phyloP scores from a whole-genome alignment of 1,284 basidiomycete species.

The Xerocomus nothofagi region DNA sequence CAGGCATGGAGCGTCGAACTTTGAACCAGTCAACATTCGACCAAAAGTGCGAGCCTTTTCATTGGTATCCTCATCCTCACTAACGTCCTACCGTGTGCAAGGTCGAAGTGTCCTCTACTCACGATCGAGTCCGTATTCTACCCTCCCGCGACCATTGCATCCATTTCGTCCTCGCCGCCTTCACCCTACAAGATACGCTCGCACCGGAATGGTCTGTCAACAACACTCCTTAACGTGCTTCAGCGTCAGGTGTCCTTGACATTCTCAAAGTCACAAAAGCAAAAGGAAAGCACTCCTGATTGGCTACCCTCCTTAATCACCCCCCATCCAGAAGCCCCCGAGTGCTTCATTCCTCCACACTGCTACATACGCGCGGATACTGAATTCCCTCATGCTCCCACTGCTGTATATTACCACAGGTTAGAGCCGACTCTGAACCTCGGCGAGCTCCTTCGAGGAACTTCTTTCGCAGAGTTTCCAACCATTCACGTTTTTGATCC shows the following conservation, averaged over 20 bases:
- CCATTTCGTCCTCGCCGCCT: slow-evolving; percentile 39
- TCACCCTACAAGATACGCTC: slow-evolving; percentile 50
- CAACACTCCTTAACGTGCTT: slow-evolving; percentile 51
- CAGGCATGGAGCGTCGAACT: slow-evolving; percentile 79
- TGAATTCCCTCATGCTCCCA: slow-evolving; percentile 32
- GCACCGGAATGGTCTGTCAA: slow-evolving; percentile 58
- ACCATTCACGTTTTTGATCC: slow-evolving; percentile 72
- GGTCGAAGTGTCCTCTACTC: slow-evolving; percentile 65
- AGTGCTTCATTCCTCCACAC: slow-evolving; percentile 53
- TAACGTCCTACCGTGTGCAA: slow-evolving; percentile 31
- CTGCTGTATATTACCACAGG: slow-evolving; percentile 51
- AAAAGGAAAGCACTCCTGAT: slow-evolving; percentile 43
- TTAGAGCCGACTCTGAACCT: slow-evolving; percentile 55
- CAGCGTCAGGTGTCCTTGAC: slow-evolving; percentile 40
- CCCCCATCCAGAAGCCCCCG: slow-evolving; percentile 54
- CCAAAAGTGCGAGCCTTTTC: slow-evolving; percentile 53
- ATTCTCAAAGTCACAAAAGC: slow-evolving; percentile 28
- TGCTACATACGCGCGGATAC: slow-evolving; percentile 56
- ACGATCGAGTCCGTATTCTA: slow-evolving; percentile 73
- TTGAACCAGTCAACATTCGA: slow-evolving; percentile 82
- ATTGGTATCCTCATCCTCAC: not conserved
- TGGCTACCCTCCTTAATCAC: slow-evolving; percentile 57
- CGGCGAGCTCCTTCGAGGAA: slow-evolving; percentile 50
- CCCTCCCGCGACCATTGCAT: slow-evolving; percentile 45
- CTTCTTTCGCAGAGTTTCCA: slow-evolving; percentile 78